Evolutionary conservation across 331 rosid genomes (phyloP).

Genomic region (Phaseolus coccineus): DNA sequence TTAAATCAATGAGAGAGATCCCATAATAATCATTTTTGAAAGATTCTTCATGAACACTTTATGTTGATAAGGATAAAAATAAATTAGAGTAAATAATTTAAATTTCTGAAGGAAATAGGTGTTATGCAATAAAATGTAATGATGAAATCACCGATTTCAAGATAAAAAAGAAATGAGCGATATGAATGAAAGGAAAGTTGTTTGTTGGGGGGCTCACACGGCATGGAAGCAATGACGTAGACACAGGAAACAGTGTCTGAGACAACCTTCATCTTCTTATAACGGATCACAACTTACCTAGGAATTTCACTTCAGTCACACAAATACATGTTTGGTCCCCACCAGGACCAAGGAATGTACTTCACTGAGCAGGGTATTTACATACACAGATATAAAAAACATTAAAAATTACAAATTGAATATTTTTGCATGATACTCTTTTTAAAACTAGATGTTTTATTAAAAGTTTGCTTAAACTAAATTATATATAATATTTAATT

Average conservation of each 20-base stretch:
- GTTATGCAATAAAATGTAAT: background rate
- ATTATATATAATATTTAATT: too few species aligned
- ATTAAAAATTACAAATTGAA: too few species aligned
- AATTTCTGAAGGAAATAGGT: background rate
- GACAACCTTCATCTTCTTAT: background rate
- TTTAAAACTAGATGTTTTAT: too few species aligned
- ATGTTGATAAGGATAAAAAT: background rate
- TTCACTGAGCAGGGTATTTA: background rate
- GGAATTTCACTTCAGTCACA: too few species aligned
- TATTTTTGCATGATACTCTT: too few species aligned
- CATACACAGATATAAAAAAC: too few species aligned
- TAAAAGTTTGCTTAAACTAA: too few species aligned
- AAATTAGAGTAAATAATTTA: too few species aligned
- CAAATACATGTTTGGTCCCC: background rate
- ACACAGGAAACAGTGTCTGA: background rate
- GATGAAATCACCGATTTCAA: too few species aligned
- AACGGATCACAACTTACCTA: background rate
- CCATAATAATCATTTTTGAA: background rate
- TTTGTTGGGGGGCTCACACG: slow-evolving; percentile 8
- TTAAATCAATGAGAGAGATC: background rate
- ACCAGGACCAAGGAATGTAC: slow-evolving; percentile 11
- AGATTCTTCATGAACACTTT: background rate
- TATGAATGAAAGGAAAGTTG: background rate
- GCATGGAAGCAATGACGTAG: slow-evolving; percentile 4
- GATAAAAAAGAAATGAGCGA: background rate